Evolutionary conservation across 2,329 filamentous ascomycete species (phyloP).

Genomic region (Chrysosporium queenslandicum): DNA sequence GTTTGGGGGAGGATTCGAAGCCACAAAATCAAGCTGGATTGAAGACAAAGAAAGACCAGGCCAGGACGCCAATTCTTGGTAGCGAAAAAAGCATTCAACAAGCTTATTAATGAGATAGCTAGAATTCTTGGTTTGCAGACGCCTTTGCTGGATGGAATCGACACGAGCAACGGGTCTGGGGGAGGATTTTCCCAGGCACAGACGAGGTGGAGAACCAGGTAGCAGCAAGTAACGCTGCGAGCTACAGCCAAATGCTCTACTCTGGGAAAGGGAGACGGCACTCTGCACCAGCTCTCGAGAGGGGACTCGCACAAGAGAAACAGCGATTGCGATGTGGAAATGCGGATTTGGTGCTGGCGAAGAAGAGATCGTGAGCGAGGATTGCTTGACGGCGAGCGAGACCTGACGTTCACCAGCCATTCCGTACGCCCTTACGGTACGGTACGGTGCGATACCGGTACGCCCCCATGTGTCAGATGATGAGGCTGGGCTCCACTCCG

Average conservation of each 20-base stretch:
- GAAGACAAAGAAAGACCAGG: background rate
- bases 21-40: background rate
- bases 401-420: background rate
- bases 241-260: too few relatives aligned
- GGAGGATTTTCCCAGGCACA: background rate
- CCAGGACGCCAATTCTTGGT: background rate
- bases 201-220: too few relatives aligned
- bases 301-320: too few relatives aligned
- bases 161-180: background rate
- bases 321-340: too few relatives aligned
- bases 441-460: background rate
- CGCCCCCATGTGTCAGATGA: slow-evolving; percentile 6
- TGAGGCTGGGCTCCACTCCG: background rate
- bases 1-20: background rate
- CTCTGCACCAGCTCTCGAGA: too few relatives aligned
- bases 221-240: too few relatives aligned
- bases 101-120: background rate
- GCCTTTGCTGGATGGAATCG: too few relatives aligned
- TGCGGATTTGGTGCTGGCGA: too few relatives aligned
- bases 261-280: too few relatives aligned
- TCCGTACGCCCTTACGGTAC: background rate
- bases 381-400: too few relatives aligned
- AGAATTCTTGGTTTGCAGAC: too few relatives aligned
- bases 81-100: background rate
- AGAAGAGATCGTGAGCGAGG: too few relatives aligned